Percentiles rank a stretch among this genome's conserved stretches.
Conservation (phyloP, 352 stramenopile genomes). For the Globisporangium mamillatum region DNA sequence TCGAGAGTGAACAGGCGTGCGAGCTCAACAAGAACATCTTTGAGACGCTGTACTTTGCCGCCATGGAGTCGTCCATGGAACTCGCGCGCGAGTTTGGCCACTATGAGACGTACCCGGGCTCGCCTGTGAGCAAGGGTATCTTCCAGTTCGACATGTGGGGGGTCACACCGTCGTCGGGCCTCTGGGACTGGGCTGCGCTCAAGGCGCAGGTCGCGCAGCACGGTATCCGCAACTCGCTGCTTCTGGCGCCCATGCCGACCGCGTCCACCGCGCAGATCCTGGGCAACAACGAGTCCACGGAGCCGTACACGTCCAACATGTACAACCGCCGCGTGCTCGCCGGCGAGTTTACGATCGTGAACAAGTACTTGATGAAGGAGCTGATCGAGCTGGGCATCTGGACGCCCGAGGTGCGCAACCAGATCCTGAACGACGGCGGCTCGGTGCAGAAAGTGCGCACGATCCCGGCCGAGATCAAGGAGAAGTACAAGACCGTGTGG, state of each 20-base stretch:
- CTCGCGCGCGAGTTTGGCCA: slow-evolving; percentile 91
- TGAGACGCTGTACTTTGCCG: slow-evolving; percentile 99
- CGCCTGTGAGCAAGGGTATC: slow-evolving; percentile 94
- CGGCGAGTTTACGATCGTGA: slow-evolving; percentile 99
- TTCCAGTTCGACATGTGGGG: slow-evolving; percentile 99
- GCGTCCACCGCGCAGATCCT: slow-evolving; percentile 99
- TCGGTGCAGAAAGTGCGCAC: slow-evolving; percentile 92
- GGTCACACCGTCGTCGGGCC: slow-evolving; percentile 87
- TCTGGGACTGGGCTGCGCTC: slow-evolving; percentile 96
- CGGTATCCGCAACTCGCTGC: slow-evolving; percentile 97
- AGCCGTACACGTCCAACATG: slow-evolving; percentile 99
- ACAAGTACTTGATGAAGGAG: slow-evolving; percentile 99
- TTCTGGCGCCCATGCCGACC: slow-evolving; percentile 99
- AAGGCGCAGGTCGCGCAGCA: slow-evolving; percentile 93
- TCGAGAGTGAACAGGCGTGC: slow-evolving; percentile 90
- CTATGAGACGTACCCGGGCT: slow-evolving; percentile 97
- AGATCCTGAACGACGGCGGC: slow-evolving; percentile 97
- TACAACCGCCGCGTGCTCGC: slow-evolving; percentile 98
- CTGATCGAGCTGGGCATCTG: slow-evolving; percentile 96
- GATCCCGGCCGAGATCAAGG: slow-evolving; percentile 83
- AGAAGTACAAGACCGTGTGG: slow-evolving; percentile 99
- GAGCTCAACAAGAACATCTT: slow-evolving; percentile 99
- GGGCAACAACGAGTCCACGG: slow-evolving; percentile 99
- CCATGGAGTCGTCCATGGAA: slow-evolving; percentile 95
- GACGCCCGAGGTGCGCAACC: slow-evolving; percentile 97